phyloP scores from a whole-genome alignment of 805 yeast genomes.

The Brettanomyces custersianus region DNA sequence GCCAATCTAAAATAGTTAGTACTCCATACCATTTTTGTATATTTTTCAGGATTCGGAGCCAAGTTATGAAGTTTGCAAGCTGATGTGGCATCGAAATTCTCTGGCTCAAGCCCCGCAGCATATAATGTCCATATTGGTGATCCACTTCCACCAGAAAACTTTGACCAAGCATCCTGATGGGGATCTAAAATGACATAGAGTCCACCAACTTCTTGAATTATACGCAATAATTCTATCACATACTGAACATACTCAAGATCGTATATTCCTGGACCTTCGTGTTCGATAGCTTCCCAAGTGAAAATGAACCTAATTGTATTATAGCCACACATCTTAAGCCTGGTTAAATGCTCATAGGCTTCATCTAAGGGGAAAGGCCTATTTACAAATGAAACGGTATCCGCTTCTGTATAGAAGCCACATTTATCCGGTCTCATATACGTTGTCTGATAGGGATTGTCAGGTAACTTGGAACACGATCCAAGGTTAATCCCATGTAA shows the following conservation, averaged over 20 bases:
- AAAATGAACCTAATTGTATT: conserved; percentile 68
- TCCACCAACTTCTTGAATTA: conserved; percentile 57
- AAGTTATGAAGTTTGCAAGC: conserved; percentile 74
- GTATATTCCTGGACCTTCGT: conserved; percentile 74
- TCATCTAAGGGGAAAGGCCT: conserved; percentile 73
- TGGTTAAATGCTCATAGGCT: conserved; percentile 55
- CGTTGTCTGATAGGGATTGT: conserved; percentile 39
- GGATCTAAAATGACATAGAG: conserved; percentile 76
- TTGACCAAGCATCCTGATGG: conserved; percentile 92
- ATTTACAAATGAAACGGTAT: conserved; percentile 70
- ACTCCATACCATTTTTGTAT: conserved; percentile 89
- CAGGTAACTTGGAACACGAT: conserved; percentile 64
- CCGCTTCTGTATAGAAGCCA: conserved; percentile 57
- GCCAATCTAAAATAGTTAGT: conserved; percentile 77
- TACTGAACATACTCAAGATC: conserved; percentile 71
- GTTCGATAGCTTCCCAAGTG: conserved; percentile 93
- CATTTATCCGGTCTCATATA: conserved; percentile 29
- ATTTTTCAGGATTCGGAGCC: conserved; percentile 34
- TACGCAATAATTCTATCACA: conserved; percentile 51
- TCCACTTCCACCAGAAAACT: conserved; percentile 84
- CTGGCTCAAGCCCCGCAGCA: conserved; percentile 81
- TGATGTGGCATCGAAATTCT: conserved; percentile 57
- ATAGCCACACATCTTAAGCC: conserved; percentile 76
- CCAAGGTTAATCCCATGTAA: conserved; percentile 80
- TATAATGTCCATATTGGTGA: conserved; percentile 91